Evolutionary conservation across 345 rosid genomes (phyloP).

Genomic region (Gossypium australe): DNA sequence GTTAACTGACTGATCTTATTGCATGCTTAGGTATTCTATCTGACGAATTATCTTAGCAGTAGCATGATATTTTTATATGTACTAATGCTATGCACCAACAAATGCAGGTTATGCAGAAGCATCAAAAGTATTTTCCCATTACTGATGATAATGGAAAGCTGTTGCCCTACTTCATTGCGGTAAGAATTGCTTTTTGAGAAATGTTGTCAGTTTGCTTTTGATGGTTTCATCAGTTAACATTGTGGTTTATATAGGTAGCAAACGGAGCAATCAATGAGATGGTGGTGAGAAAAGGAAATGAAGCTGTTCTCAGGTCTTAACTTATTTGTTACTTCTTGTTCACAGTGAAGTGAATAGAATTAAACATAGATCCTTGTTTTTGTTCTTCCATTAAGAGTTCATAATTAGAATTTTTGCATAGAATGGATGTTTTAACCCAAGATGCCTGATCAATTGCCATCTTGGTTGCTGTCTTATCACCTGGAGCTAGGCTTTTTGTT

Average conservation of each 20-base stretch:
- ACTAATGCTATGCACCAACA: slow-evolving; percentile 12
- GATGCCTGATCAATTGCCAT: not conserved
- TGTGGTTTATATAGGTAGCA: slow-evolving; percentile 64
- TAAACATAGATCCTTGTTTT: not conserved
- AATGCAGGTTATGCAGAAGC: slow-evolving; percentile 92
- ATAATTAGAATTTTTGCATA: not conserved
- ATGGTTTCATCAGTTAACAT: not conserved
- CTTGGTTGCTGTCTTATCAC: slow-evolving; percentile 5
- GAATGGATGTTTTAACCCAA: not conserved
- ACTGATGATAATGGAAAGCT: slow-evolving; percentile 60
- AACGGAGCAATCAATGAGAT: slow-evolving; percentile 78
- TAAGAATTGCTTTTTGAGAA: slow-evolving; percentile 32
- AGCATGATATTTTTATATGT: not conserved
- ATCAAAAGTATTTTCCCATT: slow-evolving; percentile 84
- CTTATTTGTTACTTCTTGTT: slow-evolving; percentile 10
- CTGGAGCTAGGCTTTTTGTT: not conserved
- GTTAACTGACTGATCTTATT: not conserved
- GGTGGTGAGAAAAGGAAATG: slow-evolving; percentile 87
- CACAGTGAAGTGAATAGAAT: not conserved
- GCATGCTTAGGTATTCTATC: not conserved
- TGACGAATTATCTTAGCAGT: not conserved
- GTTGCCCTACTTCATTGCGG: slow-evolving; percentile 83
- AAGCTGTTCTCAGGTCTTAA: slow-evolving; percentile 94
- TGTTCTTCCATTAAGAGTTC: slow-evolving; percentile 4
- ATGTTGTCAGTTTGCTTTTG: slow-evolving; percentile 12